These are phyloP conservation scores for Sporothrix protearum DNA, from an alignment of 2,329 filamentous ascomycete genomes.

Conservation along the genomic window DNA sequence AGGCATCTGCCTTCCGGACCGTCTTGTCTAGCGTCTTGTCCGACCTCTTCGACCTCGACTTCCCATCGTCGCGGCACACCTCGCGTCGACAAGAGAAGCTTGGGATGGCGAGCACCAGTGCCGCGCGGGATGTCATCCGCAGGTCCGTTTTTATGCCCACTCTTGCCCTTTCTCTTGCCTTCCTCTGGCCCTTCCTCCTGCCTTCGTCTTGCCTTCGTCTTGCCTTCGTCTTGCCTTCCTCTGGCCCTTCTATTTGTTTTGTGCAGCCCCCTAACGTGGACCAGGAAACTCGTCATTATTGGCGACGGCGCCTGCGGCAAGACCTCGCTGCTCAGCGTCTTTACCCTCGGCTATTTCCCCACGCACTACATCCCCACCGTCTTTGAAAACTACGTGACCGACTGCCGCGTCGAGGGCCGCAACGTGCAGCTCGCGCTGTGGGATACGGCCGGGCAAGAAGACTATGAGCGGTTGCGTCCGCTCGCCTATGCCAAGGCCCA, in stretches of 20 bases:
- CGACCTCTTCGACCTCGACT: background rate
- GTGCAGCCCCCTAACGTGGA: too few relatives aligned
- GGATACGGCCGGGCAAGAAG: slow-evolving; percentile 99
- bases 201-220: too few relatives aligned
- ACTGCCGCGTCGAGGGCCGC: slow-evolving; percentile 96
- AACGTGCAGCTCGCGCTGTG: slow-evolving; percentile 97
- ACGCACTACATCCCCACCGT: slow-evolving; percentile 87
- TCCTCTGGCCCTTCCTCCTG: too few relatives aligned
- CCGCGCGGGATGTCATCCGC: slow-evolving; percentile 39
- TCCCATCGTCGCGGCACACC: background rate
- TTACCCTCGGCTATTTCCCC: slow-evolving; percentile 96
- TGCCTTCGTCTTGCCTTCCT: too few relatives aligned
- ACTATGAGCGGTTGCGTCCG: slow-evolving; percentile 92
- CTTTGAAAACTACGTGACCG: slow-evolving; percentile 99
- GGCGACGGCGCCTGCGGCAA: slow-evolving; percentile 97
- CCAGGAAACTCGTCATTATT: slow-evolving; percentile 97
- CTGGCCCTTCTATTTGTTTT: too few relatives aligned
- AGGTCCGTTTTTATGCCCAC: slow-evolving; percentile 32
- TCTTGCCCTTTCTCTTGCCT: too few relatives aligned
- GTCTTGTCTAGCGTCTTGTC: background rate
- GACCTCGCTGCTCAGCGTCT: slow-evolving; percentile 94
- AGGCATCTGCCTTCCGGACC: background rate
- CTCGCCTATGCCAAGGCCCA: slow-evolving; percentile 96
- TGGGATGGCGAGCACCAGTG: slow-evolving; percentile 37
- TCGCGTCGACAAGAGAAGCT: slow-evolving; percentile 1